Conservation (phyloP, 495 filamentous ascomycete genomes). For the Chlorociboria aeruginascens region DNA sequence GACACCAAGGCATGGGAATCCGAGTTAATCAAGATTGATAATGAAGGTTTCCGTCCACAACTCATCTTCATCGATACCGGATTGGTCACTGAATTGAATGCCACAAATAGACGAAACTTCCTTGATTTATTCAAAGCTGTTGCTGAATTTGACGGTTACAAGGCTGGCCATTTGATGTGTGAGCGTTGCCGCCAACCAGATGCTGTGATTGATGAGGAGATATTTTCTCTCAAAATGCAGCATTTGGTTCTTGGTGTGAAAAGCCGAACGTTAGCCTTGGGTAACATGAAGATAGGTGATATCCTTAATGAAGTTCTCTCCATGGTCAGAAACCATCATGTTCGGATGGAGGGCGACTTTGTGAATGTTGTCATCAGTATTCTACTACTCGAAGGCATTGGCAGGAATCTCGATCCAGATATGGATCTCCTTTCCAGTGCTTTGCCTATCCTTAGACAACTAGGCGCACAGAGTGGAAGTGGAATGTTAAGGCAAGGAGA, state of each 20-base stretch:
- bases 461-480: conserved; percentile 68
- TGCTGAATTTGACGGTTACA: conserved; percentile 94
- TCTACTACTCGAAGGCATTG: conserved; percentile 88
- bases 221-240: conserved; percentile 94
- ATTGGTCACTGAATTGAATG: conserved; percentile 88
- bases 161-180: conserved; percentile 91
- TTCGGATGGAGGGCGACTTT: conserved; percentile 93
- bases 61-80: conserved; percentile 97
- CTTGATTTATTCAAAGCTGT: conserved; percentile 92
- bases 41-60: conserved; percentile 86
- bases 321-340: conserved; percentile 92
- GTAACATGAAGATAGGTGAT: conserved; percentile 94
- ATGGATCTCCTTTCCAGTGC: conserved; percentile 80
- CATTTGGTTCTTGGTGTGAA: conserved; percentile 87
- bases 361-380: conserved; percentile 97
- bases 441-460: conserved; percentile 78
- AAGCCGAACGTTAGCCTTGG: conserved; percentile 77
- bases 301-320: conserved; percentile 77
- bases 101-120: conserved; percentile 78
- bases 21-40: conserved; percentile 67
- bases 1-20: conserved; percentile 49
- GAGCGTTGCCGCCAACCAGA: conserved; percentile 86
- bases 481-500: conserved; percentile 60
- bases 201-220: conserved; percentile 72
- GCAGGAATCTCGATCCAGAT: conserved; percentile 71